phyloP scores from a whole-genome alignment of 169 alveolate species.

The Eimeria praecox region DNA sequence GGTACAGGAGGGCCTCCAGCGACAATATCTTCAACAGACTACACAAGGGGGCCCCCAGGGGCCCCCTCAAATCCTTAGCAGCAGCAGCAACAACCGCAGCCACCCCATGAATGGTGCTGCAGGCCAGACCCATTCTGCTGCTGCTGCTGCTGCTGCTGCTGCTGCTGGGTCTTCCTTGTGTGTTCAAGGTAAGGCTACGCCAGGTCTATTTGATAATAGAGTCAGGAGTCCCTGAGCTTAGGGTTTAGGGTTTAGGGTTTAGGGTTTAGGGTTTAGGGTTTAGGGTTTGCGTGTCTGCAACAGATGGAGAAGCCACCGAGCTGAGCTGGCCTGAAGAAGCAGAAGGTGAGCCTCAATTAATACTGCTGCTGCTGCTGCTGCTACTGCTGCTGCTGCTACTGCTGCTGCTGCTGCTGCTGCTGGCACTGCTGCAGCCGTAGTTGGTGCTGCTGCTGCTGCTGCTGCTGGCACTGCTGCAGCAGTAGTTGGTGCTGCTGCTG shows the following conservation, averaged over 20 bases:
- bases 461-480: no score
- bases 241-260: constrained; percentile 15
- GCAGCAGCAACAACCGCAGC: no score
- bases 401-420: constrained; percentile 1
- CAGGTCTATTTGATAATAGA: not conserved
- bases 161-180: not conserved
- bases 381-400: not conserved
- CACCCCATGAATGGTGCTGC: not conserved
- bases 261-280: constrained; percentile 6
- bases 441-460: no score
- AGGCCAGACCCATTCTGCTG: not conserved
- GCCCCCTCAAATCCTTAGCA: no score
- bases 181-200: not conserved
- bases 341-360: not conserved
- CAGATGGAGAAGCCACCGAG: not conserved
- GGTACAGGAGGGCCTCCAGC: not conserved
- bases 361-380: constrained; percentile 9
- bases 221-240: not conserved
- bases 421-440: no score
- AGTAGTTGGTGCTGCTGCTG: no score
- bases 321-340: constrained; percentile 30
- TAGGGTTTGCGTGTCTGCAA: not conserved
- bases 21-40: no score
- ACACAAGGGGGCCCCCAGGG: no score
- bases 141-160: constrained; percentile 44